phyloP scores from a whole-genome alignment of 164 flowering plant genomes.

The Chimonanthus salicifolius region DNA sequence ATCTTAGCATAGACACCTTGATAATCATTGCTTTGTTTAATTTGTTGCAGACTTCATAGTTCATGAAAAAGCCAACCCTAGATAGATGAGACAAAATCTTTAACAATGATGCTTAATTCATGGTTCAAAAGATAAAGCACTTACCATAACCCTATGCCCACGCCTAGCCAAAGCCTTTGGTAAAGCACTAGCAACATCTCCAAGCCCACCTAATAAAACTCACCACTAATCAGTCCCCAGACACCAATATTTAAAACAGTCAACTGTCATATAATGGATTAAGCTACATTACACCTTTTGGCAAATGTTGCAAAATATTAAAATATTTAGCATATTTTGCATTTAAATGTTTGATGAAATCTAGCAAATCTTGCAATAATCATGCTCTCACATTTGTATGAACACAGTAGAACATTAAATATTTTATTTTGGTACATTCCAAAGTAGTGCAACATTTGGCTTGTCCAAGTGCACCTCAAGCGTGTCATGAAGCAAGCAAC shows the following conservation, averaged over 20 bases:
- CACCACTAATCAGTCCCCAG: neutral
- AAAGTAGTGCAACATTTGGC: too few species aligned
- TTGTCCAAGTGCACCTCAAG: too few species aligned
- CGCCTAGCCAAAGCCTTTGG: constrained; percentile 99
- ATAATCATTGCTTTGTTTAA: too few species aligned
- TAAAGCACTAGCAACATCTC: constrained; percentile 95
- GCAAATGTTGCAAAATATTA: neutral
- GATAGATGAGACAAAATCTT: too few species aligned
- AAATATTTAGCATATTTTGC: too few species aligned
- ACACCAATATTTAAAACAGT: neutral
- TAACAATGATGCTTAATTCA: too few species aligned
- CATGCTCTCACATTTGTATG: neutral
- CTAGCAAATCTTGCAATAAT: neutral
- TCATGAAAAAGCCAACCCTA: too few species aligned
- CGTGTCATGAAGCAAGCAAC: too few species aligned
- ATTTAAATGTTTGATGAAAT: neutral
- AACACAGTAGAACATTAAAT: neutral
- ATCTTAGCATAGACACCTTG: too few species aligned
- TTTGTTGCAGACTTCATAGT: too few species aligned
- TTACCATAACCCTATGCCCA: constrained; percentile 97
- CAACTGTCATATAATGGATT: neutral
- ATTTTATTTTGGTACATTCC: too few species aligned
- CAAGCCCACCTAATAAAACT: constrained; percentile 78
- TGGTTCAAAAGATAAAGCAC: neutral
- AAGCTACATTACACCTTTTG: neutral